Conservation (phyloP, 2,329 filamentous ascomycete species). For the Talaromyces sp. region DNA sequence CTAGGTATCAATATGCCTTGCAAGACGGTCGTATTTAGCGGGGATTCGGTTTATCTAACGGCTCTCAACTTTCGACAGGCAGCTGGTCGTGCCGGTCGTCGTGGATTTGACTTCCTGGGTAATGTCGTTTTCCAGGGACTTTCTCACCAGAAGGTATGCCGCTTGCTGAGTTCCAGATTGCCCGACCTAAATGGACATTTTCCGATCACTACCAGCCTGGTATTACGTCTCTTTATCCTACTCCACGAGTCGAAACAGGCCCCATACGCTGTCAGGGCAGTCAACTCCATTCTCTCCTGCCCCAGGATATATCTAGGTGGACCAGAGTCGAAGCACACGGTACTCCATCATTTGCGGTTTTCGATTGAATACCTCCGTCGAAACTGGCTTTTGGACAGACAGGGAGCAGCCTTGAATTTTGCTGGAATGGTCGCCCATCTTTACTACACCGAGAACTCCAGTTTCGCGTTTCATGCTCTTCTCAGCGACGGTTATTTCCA, state of each 20-base stretch:
- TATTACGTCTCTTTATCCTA: conserved; percentile 63
- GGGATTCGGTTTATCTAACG: conserved; percentile 67
- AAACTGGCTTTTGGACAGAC: conserved; percentile 58
- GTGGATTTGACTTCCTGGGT: conserved; percentile 74
- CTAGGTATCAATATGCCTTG: conserved; percentile 81
- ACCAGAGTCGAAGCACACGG: conserved; percentile 60
- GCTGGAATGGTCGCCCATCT: conserved; percentile 65
- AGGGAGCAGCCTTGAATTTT: conserved; percentile 66
- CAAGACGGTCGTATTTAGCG: conserved; percentile 72
- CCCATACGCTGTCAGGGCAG: conserved; percentile 55
- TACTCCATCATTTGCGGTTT: conserved; percentile 72
- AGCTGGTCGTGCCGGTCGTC: conserved; percentile 69
- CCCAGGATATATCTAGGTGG: conserved; percentile 67
- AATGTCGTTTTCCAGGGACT: conserved; percentile 71
- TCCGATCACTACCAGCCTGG: conserved; percentile 66
- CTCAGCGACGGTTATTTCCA: conserved; percentile 67
- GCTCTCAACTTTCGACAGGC: conserved; percentile 72
- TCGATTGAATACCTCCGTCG: conserved; percentile 73
- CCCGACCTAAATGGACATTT: conserved; percentile 74
- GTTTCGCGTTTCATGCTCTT: conserved; percentile 71
- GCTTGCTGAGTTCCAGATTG: conserved; percentile 66
- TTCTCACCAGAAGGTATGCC: conserved; percentile 57
- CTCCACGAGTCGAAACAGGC: conserved; percentile 62
- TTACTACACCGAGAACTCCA: conserved; percentile 70
- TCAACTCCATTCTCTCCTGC: conserved; percentile 65